Evolutionary conservation across 345 rosid species (phyloP), one percentile per base, ranked within the genome.

Genomic region (Rhodomyrtus tomentosa): DNA sequence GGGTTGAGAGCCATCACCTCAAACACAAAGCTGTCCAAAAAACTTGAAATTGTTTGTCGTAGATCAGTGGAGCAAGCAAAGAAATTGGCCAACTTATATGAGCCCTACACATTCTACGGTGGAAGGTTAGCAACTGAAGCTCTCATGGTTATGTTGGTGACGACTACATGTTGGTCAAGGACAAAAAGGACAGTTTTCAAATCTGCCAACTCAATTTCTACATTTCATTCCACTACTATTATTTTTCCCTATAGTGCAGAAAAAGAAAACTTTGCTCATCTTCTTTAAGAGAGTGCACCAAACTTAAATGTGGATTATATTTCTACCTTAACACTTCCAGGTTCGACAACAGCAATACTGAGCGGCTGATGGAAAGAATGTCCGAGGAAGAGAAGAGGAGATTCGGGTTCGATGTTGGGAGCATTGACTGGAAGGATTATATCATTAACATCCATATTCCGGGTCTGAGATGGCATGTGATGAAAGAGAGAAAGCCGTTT

Each of bases 51-150:
- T 14, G 88, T 97, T 14, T 92, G 98, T 89, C 91, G 89, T 84
- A 95, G 94, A 85, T 92, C 95, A 8, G 91, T 95, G 55, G 98
- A 96, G 81, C 99, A 94, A 86, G 98, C 95, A 0, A 94, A 95
- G 93, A 88, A 95, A 80, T 83, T 94, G 89, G 98, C 98, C 9
- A 89, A 89, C 85, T 91, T 94, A 50, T 96, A 96, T 36, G 94
- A 93, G 89, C 99, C 98, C 25, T 97, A 95, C 89, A 89, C 99
- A 81, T 95, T 95, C 84, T 95, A 97, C 85, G 91, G 93, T 50
- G 99, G 99, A 91, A 93, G 98, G 98, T 95, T 80, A 88, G 85
- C 25, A 36, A 22, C 32, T 76, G 13, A 8, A 50, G 12, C 7
- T 12, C 38, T 68, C 27, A 24, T 10, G 11, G 48, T 53, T 21